A percentile compares a stretch with the other conserved stretches of the same genome.
Conservation (phyloP, 768 basidiomycete species). For the Neoboletus magnificus region DNA sequence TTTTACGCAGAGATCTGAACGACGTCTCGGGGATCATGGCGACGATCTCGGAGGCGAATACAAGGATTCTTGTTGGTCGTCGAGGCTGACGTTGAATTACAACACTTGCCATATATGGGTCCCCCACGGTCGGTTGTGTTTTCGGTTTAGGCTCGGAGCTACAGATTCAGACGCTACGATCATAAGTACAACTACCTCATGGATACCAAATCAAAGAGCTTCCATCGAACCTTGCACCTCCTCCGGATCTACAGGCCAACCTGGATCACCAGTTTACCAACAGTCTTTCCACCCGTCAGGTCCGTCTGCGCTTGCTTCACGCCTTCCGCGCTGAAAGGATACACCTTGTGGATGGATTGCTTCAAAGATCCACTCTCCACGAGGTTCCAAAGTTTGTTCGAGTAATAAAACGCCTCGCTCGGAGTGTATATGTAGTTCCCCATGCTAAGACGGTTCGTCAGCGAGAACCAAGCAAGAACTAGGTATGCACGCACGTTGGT, state of each 20-base stretch:
- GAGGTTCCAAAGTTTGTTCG: constrained; percentile 58
- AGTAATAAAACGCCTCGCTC: constrained; percentile 69
- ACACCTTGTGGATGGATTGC: constrained; percentile 69
- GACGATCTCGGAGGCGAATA: constrained; percentile 18
- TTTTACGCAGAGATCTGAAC: constrained; percentile 13
- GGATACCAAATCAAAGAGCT: neutral
- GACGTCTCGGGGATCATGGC: constrained; percentile 20
- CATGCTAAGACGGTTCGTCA: constrained; percentile 44
- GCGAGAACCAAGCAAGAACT: neutral
- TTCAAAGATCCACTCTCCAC: constrained; percentile 59
- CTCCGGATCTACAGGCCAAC: constrained; percentile 33
- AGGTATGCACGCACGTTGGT: constrained; percentile 53
- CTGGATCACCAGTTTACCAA: constrained; percentile 85
- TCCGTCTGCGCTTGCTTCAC: constrained; percentile 75
- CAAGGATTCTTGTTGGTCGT: constrained; percentile 20
- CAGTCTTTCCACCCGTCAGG: constrained; percentile 70
- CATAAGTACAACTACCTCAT: constrained; percentile 2
- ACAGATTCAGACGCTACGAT: neutral
- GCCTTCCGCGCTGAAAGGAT: constrained; percentile 81
- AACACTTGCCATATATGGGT: constrained; percentile 23
- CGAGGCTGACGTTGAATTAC: constrained; percentile 20
- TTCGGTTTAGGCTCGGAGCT: neutral
- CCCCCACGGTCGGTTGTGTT: too few relatives aligned
- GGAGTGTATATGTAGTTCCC: constrained; percentile 69
- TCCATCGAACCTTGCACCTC: neutral